Conservation (phyloP, 2,329 filamentous ascomycete species). For the Alternaria sp. region DNA sequence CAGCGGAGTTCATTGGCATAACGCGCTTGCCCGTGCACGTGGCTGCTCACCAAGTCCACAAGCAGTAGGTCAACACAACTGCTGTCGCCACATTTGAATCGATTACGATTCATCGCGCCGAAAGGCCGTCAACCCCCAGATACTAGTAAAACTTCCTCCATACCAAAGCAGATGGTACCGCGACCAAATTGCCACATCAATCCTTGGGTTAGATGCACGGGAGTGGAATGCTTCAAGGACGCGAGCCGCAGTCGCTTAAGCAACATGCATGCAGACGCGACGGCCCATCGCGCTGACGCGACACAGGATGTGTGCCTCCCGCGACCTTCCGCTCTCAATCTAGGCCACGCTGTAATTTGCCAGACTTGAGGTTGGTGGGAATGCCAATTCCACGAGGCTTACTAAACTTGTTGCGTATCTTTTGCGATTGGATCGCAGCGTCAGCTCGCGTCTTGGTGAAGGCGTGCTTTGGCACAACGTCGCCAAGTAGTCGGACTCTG, state of each 20-base stretch:
- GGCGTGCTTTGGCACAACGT: not conserved
- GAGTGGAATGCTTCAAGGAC: not conserved
- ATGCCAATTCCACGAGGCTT: not conserved
- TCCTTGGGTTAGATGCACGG: not conserved
- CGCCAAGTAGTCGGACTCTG: too few species aligned
- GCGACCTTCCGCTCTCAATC: not conserved
- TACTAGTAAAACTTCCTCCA: not conserved
- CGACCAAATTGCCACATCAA: not conserved
- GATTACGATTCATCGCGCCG: not conserved
- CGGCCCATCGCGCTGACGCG: conserved; percentile 2
- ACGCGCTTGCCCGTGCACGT: not conserved
- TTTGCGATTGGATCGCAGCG: not conserved
- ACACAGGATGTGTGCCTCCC: not conserved
- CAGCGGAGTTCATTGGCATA: not conserved
- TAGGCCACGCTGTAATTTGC: not conserved
- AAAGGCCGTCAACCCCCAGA: not conserved
- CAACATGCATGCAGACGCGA: not conserved
- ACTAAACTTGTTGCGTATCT: not conserved
- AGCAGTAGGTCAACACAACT: not conserved
- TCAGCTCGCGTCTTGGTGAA: not conserved
- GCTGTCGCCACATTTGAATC: not conserved
- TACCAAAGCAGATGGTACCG: fast-evolving
- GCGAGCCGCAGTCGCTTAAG: not conserved
- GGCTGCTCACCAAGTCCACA: not conserved
- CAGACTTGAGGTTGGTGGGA: not conserved